These are phyloP conservation scores for Colletotrichum orbiculare DNA, from an alignment of 2,329 filamentous ascomycete genomes.

Conservation along the genomic window DNA sequence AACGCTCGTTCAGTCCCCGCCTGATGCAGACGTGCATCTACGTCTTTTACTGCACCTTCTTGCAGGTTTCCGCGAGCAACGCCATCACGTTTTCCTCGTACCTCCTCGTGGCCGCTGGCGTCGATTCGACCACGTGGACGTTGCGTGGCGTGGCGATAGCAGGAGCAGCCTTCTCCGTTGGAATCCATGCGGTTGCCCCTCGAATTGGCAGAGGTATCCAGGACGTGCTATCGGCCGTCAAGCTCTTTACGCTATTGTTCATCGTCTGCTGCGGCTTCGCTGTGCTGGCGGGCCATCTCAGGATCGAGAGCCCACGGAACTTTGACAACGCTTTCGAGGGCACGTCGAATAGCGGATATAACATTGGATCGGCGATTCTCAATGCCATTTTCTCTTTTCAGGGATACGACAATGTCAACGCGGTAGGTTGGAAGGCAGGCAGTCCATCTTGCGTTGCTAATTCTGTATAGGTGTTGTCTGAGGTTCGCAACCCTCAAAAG, in stretches of 20 bases:
- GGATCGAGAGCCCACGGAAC: conserved; percentile 22
- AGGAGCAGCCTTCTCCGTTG: conserved; percentile 26
- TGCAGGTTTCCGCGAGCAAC: conserved; percentile 36
- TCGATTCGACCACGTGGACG: conserved; percentile 26
- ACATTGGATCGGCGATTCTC: conserved; percentile 30
- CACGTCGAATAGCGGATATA: conserved; percentile 29
- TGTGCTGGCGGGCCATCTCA: conserved; percentile 21
- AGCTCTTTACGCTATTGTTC: conserved; percentile 29
- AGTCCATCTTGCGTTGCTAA: neutral
- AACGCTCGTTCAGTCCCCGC: conserved; percentile 38
- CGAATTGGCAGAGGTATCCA: conserved; percentile 23
- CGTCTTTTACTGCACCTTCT: conserved; percentile 40
- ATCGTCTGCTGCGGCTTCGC: conserved; percentile 35
- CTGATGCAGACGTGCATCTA: conserved; percentile 41
- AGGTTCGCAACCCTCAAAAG: conserved; percentile 34
- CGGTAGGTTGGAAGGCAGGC: neutral
- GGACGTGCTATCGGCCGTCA: conserved; percentile 27
- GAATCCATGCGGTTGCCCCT: conserved; percentile 28
- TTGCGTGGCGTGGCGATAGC: conserved; percentile 29
- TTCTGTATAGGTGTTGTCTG: conserved; percentile 7
- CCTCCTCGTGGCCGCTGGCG: conserved; percentile 25
- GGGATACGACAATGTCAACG: conserved; percentile 33
- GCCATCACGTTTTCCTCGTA: conserved; percentile 32
- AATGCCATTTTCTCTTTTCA: conserved; percentile 34
- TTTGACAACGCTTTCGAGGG: conserved; percentile 28